Base-by-base conservation (phyloP, 345 rosid genomes). In the Combretum micranthum region DNA sequence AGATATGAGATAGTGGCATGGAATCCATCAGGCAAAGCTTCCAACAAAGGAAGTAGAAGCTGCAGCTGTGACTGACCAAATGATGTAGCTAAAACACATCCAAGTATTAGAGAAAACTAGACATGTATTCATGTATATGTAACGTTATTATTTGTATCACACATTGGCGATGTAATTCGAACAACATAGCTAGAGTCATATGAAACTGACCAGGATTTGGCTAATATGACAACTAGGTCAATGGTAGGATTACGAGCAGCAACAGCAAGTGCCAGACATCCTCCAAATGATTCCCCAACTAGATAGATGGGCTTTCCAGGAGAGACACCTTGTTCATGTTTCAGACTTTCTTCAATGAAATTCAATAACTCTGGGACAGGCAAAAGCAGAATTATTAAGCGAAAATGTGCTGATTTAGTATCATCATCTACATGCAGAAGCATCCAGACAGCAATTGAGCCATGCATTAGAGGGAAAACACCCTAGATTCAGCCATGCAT, bases 211-310 rank as follows among this genome's bases (percentile, higher is more conserved):
- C 95, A 49, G 98, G 96, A 71, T 91, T n/a, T 83, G 48, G 50
- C 77, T 59, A 92, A 77, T 71, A 88, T 46, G 44, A 88, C 44
- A 42, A 88, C 82, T 57, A 92, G 74, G n/a, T n/a, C n/a, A n/a
- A n/a, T n/a, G n/a, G n/a, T n/a, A n/a, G n/a, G n/a, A n/a, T n/a
- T n/a, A n/a, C n/a, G n/a, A n/a, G n/a, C n/a, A n/a, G n/a, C n/a
- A n/a, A n/a, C n/a, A n/a, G n/a, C n/a, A n/a, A n/a, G 69, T 92
- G 90, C 95, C 53, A 91, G 67, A 73, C 96, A 88, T 64, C 93
- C 96, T 76, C 98, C 98, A 63, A 88, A 72, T 44, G 98, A 92
- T 64, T 92, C 98, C 2, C 93, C 93, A 10, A 86, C 82, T 45
- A 92, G 66, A 81, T 84, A 81, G 32, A 91, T 86, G 17, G 98